A percentile compares a stretch with the other conserved stretches of the same genome.
phyloP scores from a whole-genome alignment of 1,284 basidiomycete species.

The Leccinum subfulvum region DNA sequence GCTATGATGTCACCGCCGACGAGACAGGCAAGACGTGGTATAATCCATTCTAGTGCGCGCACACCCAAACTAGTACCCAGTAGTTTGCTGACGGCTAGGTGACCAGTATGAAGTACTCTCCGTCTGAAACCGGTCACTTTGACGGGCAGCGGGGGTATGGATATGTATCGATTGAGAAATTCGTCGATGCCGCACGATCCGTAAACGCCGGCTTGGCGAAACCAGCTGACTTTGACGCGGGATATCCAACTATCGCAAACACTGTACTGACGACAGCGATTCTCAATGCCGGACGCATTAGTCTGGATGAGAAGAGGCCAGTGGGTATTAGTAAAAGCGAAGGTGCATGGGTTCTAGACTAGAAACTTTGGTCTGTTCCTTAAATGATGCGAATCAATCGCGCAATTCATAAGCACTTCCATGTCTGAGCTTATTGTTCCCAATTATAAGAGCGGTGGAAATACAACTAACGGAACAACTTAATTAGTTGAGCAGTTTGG shows the following conservation, averaged over 20 bases:
- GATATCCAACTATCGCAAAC: constrained; percentile 84
- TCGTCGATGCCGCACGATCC: constrained; percentile 75
- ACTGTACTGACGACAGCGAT: constrained; percentile 91
- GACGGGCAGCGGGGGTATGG: constrained; percentile 92
- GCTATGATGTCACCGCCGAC: constrained; percentile 85
- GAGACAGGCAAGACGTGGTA: constrained; percentile 80
- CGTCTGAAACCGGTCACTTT: constrained; percentile 87
- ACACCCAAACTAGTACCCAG: background rate
- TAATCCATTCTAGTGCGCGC: constrained; percentile 86
- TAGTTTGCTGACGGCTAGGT: constrained; percentile 13
- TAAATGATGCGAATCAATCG: constrained; percentile 3
- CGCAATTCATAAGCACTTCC: background rate
- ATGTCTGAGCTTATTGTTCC: background rate
- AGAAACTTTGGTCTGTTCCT: constrained; percentile 6
- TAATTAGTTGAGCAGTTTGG: background rate
- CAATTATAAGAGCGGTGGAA: constrained; percentile 1
- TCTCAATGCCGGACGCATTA: constrained; percentile 85
- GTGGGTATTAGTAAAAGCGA: constrained; percentile 73
- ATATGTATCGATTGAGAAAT: constrained; percentile 89
- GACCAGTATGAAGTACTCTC: constrained; percentile 86
- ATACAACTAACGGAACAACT: background rate
- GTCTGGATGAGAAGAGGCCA: constrained; percentile 81
- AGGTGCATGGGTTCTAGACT: constrained; percentile 72
- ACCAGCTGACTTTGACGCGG: constrained; percentile 76
- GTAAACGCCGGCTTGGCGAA: constrained; percentile 72